Conservation (phyloP, 176 grass and related monocot species). For the Eleusine coracana region DNA sequence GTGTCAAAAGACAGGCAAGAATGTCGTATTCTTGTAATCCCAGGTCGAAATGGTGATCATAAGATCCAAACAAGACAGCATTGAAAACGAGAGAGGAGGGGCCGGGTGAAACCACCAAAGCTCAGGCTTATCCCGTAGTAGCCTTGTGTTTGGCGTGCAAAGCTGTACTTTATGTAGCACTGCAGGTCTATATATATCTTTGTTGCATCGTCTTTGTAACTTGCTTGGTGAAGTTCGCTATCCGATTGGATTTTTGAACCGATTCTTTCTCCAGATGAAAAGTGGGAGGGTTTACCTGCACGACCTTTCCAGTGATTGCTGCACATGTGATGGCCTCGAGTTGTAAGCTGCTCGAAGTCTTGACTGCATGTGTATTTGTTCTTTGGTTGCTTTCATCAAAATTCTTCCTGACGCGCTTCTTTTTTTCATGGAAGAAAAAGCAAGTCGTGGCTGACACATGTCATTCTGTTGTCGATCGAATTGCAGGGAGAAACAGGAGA, state of each 20-base stretch:
- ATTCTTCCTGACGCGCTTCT: not conserved
- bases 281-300: not conserved
- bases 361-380: not conserved
- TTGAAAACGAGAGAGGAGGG: not conserved
- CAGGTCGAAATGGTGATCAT: no score
- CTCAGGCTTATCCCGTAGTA: not conserved
- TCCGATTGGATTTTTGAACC: no score
- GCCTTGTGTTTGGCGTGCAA: not conserved
- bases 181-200: not conserved
- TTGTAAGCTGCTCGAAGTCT: not conserved
- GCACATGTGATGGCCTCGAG: not conserved
- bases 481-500: constrained; percentile 68
- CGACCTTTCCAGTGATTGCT: not conserved
- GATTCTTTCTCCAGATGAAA: no score
- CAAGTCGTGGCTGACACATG: not conserved
- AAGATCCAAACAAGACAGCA: not conserved
- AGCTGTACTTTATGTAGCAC: not conserved
- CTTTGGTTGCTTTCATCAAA: not conserved
- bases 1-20: no score
- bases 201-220: no score
- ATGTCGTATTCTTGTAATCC: not conserved
- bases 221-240: no score
- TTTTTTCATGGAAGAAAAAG: no score
- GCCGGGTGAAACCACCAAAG: not conserved
- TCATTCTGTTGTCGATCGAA: constrained; percentile 8